A percentile compares a stretch with the other conserved stretches of the same genome.
phyloP scores from a whole-genome alignment of 1,284 basidiomycete species.

The Cystobasidium slooffiae region DNA sequence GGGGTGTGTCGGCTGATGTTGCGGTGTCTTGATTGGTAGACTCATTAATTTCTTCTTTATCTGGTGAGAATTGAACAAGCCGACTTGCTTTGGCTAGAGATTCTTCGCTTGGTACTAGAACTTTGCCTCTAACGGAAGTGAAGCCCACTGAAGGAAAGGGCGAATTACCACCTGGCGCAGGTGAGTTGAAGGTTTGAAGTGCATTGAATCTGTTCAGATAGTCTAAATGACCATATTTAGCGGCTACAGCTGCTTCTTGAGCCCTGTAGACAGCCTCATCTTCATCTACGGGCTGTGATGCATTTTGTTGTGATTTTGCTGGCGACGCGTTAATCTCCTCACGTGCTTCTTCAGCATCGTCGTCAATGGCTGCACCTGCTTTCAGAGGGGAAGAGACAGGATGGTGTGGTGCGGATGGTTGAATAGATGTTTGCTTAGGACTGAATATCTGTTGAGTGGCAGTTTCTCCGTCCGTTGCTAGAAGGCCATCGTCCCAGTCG shows the following conservation, averaged over 20 bases:
- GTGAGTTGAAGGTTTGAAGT: neutral
- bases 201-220: constrained; percentile 10
- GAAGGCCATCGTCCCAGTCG: constrained; percentile 36
- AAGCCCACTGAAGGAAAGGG: constrained; percentile 25
- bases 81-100: constrained; percentile 28
- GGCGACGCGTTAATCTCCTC: neutral
- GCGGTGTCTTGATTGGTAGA: neutral
- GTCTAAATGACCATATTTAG: constrained; percentile 28
- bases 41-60: neutral
- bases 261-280: constrained; percentile 17
- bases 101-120: constrained; percentile 24
- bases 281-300: neutral
- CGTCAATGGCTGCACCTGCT: neutral
- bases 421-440: constrained; percentile 1
- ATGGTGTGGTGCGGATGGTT: neutral
- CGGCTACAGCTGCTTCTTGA: constrained; percentile 37
- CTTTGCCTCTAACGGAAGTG: constrained; percentile 38
- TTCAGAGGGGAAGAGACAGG: constrained; percentile 6
- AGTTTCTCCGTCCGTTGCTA: constrained; percentile 13
- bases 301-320: no score
- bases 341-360: neutral
- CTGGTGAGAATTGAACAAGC: constrained; percentile 15
- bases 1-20: constrained; percentile 1
- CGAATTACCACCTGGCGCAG: constrained; percentile 8
- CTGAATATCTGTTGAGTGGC: constrained; percentile 23